Percentiles rank a stretch among this genome's conserved stretches.
Evolutionary conservation across 2,329 filamentous ascomycete genomes (phyloP).

Genomic region (Lachnellula occidentalis): DNA sequence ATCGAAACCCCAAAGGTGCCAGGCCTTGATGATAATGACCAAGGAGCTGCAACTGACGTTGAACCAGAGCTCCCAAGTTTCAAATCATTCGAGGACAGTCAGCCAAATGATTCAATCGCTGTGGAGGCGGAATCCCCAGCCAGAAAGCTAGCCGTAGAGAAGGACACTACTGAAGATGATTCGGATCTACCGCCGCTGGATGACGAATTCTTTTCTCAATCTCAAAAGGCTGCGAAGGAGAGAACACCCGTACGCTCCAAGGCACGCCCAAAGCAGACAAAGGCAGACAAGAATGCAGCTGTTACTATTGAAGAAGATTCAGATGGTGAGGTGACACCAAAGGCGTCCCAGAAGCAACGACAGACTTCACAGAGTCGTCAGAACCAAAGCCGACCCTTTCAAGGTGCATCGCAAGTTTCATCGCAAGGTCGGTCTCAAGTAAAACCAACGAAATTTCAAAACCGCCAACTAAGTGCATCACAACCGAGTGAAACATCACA

Average conservation of each 20-base stretch:
- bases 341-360: slow-evolving; percentile 14
- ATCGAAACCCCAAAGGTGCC: slow-evolving; percentile 8
- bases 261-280: slow-evolving; percentile 23
- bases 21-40: slow-evolving; percentile 5
- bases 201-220: neutral
- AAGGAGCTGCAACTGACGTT: neutral
- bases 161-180: neutral
- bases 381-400: neutral
- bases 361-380: slow-evolving; percentile 1
- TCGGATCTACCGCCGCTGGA: slow-evolving; percentile 19
- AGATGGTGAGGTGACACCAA: slow-evolving; percentile 16
- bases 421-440: neutral
- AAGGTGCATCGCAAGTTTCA: neutral
- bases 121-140: slow-evolving; percentile 1
- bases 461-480: neutral
- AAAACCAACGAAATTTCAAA: neutral
- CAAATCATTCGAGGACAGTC: neutral
- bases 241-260: slow-evolving; percentile 6
- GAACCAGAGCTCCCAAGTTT: slow-evolving; percentile 1
- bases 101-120: slow-evolving; percentile 4
- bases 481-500: neutral
- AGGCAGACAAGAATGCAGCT: slow-evolving; percentile 42
- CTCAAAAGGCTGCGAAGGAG: slow-evolving; percentile 10
- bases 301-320: slow-evolving; percentile 34
- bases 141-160: neutral